Base-by-base conservation (phyloP, 2,329 filamentous ascomycete genomes). In the Mycosphaerella arachidis region DNA sequence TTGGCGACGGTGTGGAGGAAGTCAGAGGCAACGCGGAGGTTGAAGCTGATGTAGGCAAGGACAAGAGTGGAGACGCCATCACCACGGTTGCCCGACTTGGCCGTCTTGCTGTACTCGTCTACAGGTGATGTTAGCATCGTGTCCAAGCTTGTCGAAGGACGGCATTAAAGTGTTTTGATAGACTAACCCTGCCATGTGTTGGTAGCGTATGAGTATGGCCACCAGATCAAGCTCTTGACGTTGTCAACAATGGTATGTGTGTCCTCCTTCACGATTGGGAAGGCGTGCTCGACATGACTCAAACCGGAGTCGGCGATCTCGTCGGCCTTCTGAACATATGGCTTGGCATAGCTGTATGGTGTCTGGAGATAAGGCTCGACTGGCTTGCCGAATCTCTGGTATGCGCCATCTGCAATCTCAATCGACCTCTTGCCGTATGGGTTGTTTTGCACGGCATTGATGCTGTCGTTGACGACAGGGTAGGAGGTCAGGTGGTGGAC, bases 311-410 rank as follows among this genome's bases (percentile, higher is more conserved):
- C 72, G 66, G 88, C 89, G 55, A 96, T 77, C 60, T 84, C 78
- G 74, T 97, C 94, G 71, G 87, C 92, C 75, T 87, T 91, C 74
- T 85, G 81, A 66, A 96, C 84, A 77, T 97, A 97, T 0, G 93
- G 92, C 55, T 87, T 86, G 64, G 96, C 84, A 74, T 90, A 94
- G 72, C 84, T 82, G 79, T 91, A 93, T 37, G 92, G 92, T 68
- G 84, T 89, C 69, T 86, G 77, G 69, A 97, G 79, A 77, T 91
- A 91, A 30, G 90, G 89, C 57, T 93, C 78, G 64, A 96, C 78
- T 20, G 92, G 91, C 67, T 87, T 88, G 73, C 88, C 88, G 70
- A 96, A 82, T 65, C 84, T 86, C 72, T 86, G 80, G 81, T 92
- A 96, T 70, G 87, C 87, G 62, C 86, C 84, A 72, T 89, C 84